A percentile compares a stretch with the other conserved stretches of the same genome.
These are phyloP conservation scores for Cyclotella distinguenda DNA, from an alignment of 108 stramenopile genomes.

Conservation along the genomic window DNA sequence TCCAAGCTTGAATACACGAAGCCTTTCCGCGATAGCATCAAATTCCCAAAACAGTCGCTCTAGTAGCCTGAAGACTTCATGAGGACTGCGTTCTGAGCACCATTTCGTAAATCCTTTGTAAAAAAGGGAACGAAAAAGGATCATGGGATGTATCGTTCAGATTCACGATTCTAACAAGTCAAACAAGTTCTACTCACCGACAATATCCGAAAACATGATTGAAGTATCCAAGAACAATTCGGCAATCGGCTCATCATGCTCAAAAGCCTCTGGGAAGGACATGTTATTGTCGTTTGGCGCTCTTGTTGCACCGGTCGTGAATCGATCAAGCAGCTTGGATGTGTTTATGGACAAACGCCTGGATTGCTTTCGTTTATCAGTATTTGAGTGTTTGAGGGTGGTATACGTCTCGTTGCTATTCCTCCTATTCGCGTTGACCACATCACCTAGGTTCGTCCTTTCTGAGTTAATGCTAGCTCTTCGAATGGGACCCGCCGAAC, in stretches of 20 bases:
- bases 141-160: background rate
- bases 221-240: slow-evolving; percentile 69
- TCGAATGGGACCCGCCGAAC: background rate
- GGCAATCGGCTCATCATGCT: slow-evolving; percentile 61
- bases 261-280: background rate
- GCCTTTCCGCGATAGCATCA: slow-evolving; percentile 46
- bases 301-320: too few relatives aligned
- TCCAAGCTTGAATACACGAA: slow-evolving; percentile 55
- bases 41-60: slow-evolving; percentile 61
- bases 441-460: background rate
- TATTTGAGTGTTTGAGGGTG: slow-evolving; percentile 6
- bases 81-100: slow-evolving; percentile 50
- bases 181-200: slow-evolving; percentile 20
- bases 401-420: background rate
- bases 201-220: slow-evolving; percentile 73
- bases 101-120: slow-evolving; percentile 55
- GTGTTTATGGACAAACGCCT: background rate
- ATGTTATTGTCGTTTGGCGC: background rate
- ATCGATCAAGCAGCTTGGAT: slow-evolving; percentile 29
- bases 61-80: slow-evolving; percentile 60
- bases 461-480: background rate
- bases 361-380: background rate
- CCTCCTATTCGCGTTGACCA: background rate
- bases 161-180: too few relatives aligned
- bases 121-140: background rate